These are phyloP conservation scores for Cercophora samala DNA, from an alignment of 495 filamentous ascomycete species.

Conservation along the genomic window DNA sequence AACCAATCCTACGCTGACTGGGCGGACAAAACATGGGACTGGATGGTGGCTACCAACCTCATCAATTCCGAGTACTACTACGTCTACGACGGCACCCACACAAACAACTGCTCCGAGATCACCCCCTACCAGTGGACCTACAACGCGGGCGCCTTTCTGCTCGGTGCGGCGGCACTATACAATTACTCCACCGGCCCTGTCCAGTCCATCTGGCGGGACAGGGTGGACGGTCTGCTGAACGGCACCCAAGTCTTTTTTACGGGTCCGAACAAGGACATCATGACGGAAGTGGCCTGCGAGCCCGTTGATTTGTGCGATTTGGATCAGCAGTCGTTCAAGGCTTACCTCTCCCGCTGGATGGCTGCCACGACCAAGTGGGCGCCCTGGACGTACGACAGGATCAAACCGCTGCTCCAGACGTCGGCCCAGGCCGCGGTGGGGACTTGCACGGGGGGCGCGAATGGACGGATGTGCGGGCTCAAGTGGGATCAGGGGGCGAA, in stretches of 20 bases:
- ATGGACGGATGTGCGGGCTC: conserved; percentile 65
- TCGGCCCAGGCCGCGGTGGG: conserved; percentile 64
- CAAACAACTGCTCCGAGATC: conserved; percentile 48
- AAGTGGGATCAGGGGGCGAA: conserved; percentile 57
- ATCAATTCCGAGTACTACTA: conserved; percentile 45
- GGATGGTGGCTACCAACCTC: conserved; percentile 53
- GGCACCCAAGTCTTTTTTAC: conserved; percentile 54
- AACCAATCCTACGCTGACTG: conserved; percentile 68
- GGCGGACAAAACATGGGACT: conserved; percentile 69
- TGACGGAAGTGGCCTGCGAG: conserved; percentile 75
- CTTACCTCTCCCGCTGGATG: conserved; percentile 74
- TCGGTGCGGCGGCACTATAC: conserved; percentile 70
- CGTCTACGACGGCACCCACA: conserved; percentile 59
- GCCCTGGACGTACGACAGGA: conserved; percentile 56
- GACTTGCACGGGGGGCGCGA: conserved; percentile 58
- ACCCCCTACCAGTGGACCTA: conserved; percentile 62
- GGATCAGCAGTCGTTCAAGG: conserved; percentile 80
- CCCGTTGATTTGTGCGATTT: conserved; percentile 57
- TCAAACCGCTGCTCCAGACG: conserved; percentile 60
- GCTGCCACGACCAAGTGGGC: conserved; percentile 66
- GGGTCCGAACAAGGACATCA: conserved; percentile 44
- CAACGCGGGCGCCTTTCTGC: conserved; percentile 65
- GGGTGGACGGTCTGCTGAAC: conserved; percentile 51
- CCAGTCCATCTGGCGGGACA: conserved; percentile 48
- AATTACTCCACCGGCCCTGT: conserved; percentile 54